phyloP scores from a whole-genome alignment of 306 rosid species.

The Carpinus fangiana region DNA sequence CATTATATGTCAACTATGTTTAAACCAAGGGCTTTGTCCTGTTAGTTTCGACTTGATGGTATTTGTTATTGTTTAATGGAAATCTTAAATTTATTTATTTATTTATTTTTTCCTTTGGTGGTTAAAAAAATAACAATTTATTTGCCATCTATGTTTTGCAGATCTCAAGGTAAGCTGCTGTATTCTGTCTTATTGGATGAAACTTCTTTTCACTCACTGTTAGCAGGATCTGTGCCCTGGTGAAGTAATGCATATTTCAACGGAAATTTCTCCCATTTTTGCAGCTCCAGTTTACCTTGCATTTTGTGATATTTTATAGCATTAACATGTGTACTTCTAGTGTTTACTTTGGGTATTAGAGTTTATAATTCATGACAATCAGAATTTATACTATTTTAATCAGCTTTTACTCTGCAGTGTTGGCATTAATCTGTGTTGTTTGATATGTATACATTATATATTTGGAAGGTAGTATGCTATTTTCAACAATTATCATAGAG shows the following conservation, averaged over 20 bases:
- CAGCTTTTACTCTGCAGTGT: not conserved
- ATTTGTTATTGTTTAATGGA: conserved; percentile 13
- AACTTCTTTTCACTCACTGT: conserved; percentile 30
- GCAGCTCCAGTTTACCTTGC: conserved; percentile 9
- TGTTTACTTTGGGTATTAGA: not conserved
- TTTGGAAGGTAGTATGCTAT: not conserved
- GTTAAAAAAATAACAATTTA: conserved; percentile 8
- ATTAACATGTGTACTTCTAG: not conserved
- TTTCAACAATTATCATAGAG: not conserved
- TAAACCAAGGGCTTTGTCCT: not conserved
- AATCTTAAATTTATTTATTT: too few species aligned
- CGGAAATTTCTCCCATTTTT: conserved; percentile 27
- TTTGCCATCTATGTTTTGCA: conserved; percentile 51
- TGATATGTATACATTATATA: not conserved
- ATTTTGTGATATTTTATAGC: conserved; percentile 8
- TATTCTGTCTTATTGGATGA: conserved; percentile 34
- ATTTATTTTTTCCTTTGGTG: conserved; percentile 6
- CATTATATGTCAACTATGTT: not conserved
- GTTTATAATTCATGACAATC: not conserved
- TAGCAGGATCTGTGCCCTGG: conserved; percentile 26
- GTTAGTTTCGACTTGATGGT: not conserved
- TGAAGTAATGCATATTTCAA: conserved; percentile 25
- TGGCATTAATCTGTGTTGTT: not conserved
- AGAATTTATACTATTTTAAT: not conserved
- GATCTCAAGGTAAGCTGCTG: conserved; percentile 82